Base-by-base conservation (phyloP, 1,284 basidiomycete species). In the Rhodotorula sp. region DNA sequence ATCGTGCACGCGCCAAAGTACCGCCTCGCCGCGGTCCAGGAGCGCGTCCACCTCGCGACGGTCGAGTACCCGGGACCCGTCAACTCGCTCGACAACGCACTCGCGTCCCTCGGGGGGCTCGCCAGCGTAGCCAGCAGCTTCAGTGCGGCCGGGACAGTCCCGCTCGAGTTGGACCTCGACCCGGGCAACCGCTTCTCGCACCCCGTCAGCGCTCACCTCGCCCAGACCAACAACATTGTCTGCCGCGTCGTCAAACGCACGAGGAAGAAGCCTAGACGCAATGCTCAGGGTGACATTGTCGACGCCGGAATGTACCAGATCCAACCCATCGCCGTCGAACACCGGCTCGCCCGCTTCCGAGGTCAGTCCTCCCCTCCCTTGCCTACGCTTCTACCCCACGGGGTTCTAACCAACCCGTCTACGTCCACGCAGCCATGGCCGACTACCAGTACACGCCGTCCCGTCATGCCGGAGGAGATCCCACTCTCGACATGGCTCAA, bases 11-110 rank as follows among this genome's bases (percentile, higher is more conserved):
- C 62, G 43, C 62, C 62, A 18, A 31, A 12, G 26, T 56, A 31
- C 43, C 26, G 43, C n/a, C 54, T 63, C 26, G 43, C 26, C 7
- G 45, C 60, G 1, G 28, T 43, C 18, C 34, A n/a, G 16, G 38
- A 60, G 6, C 34, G 47, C 47, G 21, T 28, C 26, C 45, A 49
- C 15, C 49, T 88, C 80, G 91, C 90, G 77, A 89, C 91, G 5
- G 83, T 97, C 74, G 93, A 97, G 81, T 95, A 93, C 81, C 93
- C 93, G 12, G 92, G 92, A 66, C 92, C 92, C 74, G 88, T 97
- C 63, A 74, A 79, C 1, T 91, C 92, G 47, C 84, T 90, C 7
- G 84, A 86, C 0, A 78, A 83, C 16, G 91, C 89, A 0, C 80
- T 93, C 50, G 81, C 84, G 61, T 86, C 85, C 55, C 82, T 95